Evolutionary conservation across 345 rosid species (phyloP).

Genomic region (Rhodomyrtus tomentosa): DNA sequence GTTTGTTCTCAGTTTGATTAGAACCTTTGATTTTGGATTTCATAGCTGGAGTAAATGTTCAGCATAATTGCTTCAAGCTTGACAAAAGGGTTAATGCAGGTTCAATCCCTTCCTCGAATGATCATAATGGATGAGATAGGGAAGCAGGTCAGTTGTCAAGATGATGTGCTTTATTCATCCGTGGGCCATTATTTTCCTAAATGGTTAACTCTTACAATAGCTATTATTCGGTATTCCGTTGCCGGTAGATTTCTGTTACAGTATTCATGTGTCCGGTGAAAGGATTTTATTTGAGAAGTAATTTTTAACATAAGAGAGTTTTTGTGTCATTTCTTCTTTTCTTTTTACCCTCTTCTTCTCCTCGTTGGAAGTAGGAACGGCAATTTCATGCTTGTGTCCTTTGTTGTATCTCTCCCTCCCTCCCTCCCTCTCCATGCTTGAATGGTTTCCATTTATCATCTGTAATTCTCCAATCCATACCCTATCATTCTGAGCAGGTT

Average conservation of each 20-base stretch:
- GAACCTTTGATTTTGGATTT: background rate
- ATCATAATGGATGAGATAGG: slow-evolving; percentile 92
- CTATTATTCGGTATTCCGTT: background rate
- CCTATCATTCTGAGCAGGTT: slow-evolving; percentile 35
- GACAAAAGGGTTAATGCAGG: slow-evolving; percentile 40
- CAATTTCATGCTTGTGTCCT: background rate
- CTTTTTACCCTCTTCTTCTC: background rate
- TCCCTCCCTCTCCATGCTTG: background rate
- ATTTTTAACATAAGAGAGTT: background rate
- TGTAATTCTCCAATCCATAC: background rate
- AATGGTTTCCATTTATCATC: background rate
- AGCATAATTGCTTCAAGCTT: background rate
- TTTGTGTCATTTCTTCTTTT: background rate
- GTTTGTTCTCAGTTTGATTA: slow-evolving; percentile 18
- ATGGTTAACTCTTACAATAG: background rate
- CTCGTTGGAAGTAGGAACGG: too few species aligned
- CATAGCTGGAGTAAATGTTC: background rate
- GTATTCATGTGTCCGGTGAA: background rate
- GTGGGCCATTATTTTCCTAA: background rate
- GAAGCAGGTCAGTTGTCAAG: slow-evolving; percentile 57
- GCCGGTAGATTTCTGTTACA: background rate
- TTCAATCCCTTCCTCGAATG: slow-evolving; percentile 94
- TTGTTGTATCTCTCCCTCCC: background rate
- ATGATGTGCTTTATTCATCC: background rate
- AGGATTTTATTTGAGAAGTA: background rate